A percentile compares a stretch with the other conserved stretches of the same genome.
Evolutionary conservation across 306 rosid genomes (phyloP).

Genomic region (Medicago ruthenica): DNA sequence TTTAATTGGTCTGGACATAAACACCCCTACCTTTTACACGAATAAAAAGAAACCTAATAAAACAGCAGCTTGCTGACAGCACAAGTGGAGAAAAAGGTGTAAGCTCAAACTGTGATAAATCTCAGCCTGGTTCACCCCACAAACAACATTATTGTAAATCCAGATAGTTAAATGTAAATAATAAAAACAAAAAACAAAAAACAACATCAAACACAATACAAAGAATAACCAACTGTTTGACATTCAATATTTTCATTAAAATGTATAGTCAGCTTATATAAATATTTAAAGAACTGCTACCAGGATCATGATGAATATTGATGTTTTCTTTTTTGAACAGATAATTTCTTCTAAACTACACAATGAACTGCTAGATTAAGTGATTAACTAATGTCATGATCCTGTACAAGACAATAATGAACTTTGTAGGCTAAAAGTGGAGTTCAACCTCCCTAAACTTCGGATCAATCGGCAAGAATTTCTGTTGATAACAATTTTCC

Average conservation of each 20-base stretch:
- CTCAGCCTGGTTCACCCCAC: no score
- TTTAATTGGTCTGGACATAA: no score
- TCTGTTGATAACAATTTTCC: conserved; percentile 25
- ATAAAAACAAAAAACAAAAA: not conserved
- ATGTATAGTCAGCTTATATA: conserved; percentile 36
- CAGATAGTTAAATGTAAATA: no score
- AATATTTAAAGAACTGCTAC: conserved; percentile 36
- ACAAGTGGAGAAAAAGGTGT: no score
- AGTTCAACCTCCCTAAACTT: conserved; percentile 41
- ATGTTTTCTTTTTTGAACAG: not conserved
- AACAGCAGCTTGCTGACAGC: no score
- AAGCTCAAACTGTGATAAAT: no score
- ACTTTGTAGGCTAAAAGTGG: conserved; percentile 29
- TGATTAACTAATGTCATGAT: conserved; percentile 44
- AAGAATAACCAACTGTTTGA: conserved; percentile 5
- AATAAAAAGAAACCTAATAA: no score
- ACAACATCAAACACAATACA: not conserved
- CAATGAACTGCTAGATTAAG: conserved; percentile 30
- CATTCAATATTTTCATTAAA: conserved; percentile 39
- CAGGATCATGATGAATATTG: conserved; percentile 1
- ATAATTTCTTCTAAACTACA: conserved; percentile 41
- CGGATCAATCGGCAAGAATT: conserved; percentile 43
- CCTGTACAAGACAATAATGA: conserved; percentile 46
- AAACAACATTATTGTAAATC: no score
- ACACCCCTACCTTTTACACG: no score